Evolutionary conservation across 192 early-diverging fungal genomes (phyloP), one percentile per base, ranked within the genome.

Genomic region (Coemansia sp.): DNA sequence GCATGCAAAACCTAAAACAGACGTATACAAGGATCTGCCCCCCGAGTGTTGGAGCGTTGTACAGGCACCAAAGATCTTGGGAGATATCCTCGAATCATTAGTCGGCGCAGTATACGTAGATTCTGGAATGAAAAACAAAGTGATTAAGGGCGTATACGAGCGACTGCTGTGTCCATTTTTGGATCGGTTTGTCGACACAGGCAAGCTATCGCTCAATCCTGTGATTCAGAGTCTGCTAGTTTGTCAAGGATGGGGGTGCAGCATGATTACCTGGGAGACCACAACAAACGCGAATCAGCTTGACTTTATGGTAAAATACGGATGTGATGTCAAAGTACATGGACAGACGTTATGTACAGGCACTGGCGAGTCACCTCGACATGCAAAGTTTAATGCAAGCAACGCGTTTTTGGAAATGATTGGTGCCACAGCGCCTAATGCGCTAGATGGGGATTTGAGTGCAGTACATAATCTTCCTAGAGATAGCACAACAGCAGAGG

Each of bases 61-160:
- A n/a, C 80, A 83, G 9, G 86, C 94, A n/a, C 95, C 95, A 22
- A 98, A 98, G 63, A 89, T 92, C 0, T 68, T 93, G 51, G 90
- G 90, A 7, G 95, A 98, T 80, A 70, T 95, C 1, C 84, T 95
- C n/a, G 95, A 98, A 74, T 89, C 91, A 39, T 84, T 95, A 39
- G 39, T 94, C 11, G 95, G 95, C 3, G 94, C 95, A 6, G 76
- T 95, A 5, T 92, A 90, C 68, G 85, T 95, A 20, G 95, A 98
- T 72, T 87, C 87, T 33, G 85, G 84, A 0, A 93, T 92, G 72
- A 71, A 89, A 62, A 58, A 85, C 55, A 78, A 82, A 0, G 76
- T 81, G 2, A 85, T 82, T 5, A 58, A 79, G 14, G 57, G 68
- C 7, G 51, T 85, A 7, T 91, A 81, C 64, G 33, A 75, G 57